These are phyloP conservation scores for Pseudopyricularia cyperi DNA, from an alignment of 2,329 filamentous ascomycete species.

Conservation along the genomic window DNA sequence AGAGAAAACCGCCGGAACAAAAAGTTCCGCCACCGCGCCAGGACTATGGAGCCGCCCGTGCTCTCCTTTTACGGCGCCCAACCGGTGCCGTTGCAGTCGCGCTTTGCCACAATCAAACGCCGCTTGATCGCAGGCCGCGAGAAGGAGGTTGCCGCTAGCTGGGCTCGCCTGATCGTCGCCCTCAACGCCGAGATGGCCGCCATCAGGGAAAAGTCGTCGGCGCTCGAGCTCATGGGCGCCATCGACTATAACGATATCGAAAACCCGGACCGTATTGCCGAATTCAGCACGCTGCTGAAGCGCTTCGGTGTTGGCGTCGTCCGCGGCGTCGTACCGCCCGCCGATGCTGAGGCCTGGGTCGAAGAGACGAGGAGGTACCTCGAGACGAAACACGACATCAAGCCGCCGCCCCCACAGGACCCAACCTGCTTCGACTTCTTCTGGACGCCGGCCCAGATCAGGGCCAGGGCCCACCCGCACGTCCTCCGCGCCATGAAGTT, in stretches of 20 bases:
- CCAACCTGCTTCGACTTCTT: slow-evolving; percentile 63
- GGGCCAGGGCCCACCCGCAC: slow-evolving; percentile 52
- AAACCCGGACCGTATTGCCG: slow-evolving; percentile 30
- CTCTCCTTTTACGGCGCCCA: slow-evolving; percentile 44
- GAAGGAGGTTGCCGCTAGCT: slow-evolving; percentile 37
- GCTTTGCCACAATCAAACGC: slow-evolving; percentile 43
- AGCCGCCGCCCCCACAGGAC: slow-evolving; percentile 44
- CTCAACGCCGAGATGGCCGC: slow-evolving; percentile 32
- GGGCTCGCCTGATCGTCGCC: slow-evolving; percentile 38
- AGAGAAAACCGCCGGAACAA: slow-evolving; percentile 3
- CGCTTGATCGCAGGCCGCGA: slow-evolving; percentile 42
- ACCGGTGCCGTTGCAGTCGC: slow-evolving; percentile 43
- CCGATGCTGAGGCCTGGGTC: slow-evolving; percentile 44
- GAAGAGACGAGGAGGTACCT: slow-evolving; percentile 47
- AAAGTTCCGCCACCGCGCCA: slow-evolving; percentile 5
- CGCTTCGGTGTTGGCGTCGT: slow-evolving; percentile 54
- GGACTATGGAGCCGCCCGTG: slow-evolving; percentile 33
- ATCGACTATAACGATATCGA: slow-evolving; percentile 40
- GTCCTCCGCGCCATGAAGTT: slow-evolving; percentile 52
- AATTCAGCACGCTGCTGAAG: slow-evolving; percentile 43
- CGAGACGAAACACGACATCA: slow-evolving; percentile 30
- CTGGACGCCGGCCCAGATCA: slow-evolving; percentile 58
- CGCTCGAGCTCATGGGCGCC: slow-evolving; percentile 39
- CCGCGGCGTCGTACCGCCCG: slow-evolving; percentile 46
- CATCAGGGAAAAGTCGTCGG: slow-evolving; percentile 20